phyloP scores from a whole-genome alignment of 2,329 filamentous ascomycete species.

The Microdochium trichocladiopsis region DNA sequence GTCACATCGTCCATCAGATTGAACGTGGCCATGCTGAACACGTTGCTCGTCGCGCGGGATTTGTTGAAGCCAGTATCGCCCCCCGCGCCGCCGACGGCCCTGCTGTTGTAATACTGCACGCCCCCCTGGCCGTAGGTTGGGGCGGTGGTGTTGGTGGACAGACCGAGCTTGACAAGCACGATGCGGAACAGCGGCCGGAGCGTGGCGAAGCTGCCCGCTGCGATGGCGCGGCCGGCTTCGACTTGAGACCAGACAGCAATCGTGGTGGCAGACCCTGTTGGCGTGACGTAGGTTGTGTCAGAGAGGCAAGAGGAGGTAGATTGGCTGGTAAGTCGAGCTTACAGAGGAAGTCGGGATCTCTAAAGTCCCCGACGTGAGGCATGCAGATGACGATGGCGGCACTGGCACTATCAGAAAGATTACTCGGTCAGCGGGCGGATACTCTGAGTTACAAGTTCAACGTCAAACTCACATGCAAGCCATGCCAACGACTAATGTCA shows the following conservation, averaged over 20 bases:
- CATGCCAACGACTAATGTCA: conserved; percentile 40
- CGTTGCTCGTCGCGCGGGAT: too few species aligned
- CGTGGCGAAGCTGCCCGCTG: conserved; percentile 22
- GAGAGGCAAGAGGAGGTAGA: background rate
- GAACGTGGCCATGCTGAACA: too few species aligned
- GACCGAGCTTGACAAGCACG: too few species aligned
- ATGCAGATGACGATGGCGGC: conserved; percentile 30
- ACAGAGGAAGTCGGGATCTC: conserved; percentile 16
- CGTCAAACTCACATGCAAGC: conserved; percentile 43
- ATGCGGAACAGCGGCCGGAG: conserved; percentile 19
- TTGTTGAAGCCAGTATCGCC: too few species aligned
- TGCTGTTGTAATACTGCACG: too few species aligned
- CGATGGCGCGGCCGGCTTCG: conserved; percentile 24
- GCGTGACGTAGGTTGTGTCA: background rate
- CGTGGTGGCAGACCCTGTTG: conserved; percentile 9
- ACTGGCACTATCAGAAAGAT: conserved; percentile 13
- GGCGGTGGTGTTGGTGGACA: too few species aligned
- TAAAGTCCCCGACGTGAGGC: conserved; percentile 17
- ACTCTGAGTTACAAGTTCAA: too few species aligned
- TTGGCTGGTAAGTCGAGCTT: conserved; percentile 8
- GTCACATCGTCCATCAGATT: too few species aligned
- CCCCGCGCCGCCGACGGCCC: too few species aligned
- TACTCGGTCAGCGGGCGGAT: too few species aligned
- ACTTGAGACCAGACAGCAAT: conserved; percentile 22
- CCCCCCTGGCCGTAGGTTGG: too few species aligned